Evolutionary conservation across 805 yeast species (phyloP).

Genomic region (Torulaspora gathmanii): DNA sequence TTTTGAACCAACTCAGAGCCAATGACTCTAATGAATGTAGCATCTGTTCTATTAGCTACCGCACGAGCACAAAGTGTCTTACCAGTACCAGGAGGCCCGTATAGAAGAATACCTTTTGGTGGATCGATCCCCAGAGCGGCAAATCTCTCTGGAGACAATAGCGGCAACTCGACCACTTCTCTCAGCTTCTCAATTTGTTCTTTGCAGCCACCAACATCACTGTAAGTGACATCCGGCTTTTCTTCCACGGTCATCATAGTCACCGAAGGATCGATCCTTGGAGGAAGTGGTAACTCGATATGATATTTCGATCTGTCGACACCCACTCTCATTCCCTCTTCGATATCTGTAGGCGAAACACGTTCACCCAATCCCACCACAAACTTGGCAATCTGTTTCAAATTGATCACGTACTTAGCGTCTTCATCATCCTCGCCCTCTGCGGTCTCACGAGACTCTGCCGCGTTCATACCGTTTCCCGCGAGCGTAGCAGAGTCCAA

Average conservation of each 20-base stretch:
- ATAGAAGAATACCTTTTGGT: slow-evolving; percentile 92
- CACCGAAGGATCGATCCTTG: slow-evolving; percentile 94
- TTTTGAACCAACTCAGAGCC: slow-evolving; percentile 98
- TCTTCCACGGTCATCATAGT: slow-evolving; percentile 99
- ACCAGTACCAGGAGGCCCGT: slow-evolving; percentile 99
- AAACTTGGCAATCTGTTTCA: slow-evolving; percentile 96
- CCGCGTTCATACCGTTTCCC: slow-evolving; percentile 21
- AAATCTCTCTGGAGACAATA: slow-evolving; percentile 92
- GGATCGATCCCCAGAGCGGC: slow-evolving; percentile 97
- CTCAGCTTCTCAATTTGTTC: slow-evolving; percentile 95
- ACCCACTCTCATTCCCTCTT: slow-evolving; percentile 99
- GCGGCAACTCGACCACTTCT: slow-evolving; percentile 92
- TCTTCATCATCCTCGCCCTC: slow-evolving; percentile 69
- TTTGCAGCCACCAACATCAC: slow-evolving; percentile 98
- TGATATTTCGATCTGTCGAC: slow-evolving; percentile 96
- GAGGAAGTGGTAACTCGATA: slow-evolving; percentile 95
- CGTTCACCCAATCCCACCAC: slow-evolving; percentile 96
- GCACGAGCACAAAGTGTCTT: slow-evolving; percentile 98
- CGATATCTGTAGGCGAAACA: slow-evolving; percentile 97
- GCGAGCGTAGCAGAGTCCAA: slow-evolving; percentile 11
- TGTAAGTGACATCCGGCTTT: slow-evolving; percentile 97
- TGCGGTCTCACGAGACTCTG: slow-evolving; percentile 16
- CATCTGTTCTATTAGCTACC: slow-evolving; percentile 98
- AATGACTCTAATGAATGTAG: slow-evolving; percentile 95
- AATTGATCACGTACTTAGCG: slow-evolving; percentile 89